Base-by-base conservation (phyloP, 2,329 filamentous ascomycete species). In the Chaetomium strumarium region DNA sequence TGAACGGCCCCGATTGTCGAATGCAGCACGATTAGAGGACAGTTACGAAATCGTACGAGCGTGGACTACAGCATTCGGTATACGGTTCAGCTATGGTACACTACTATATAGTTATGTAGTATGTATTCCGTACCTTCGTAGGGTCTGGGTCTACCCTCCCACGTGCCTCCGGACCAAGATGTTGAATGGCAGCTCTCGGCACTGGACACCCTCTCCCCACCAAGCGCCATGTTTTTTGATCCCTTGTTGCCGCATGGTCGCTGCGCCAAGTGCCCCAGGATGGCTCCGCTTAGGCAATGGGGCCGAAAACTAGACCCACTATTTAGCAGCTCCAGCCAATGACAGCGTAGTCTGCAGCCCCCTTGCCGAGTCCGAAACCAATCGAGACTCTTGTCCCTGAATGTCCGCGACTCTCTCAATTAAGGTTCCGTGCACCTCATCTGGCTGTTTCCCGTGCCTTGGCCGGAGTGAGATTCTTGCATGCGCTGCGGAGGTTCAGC, bases 391-490 rank as follows among this genome's bases (percentile, higher is more conserved):
- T 48, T 51, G 50, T 55, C 49, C 52, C 46, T 52, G 46, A 51
- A 39, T 40, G 46, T 46, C 50, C 51, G 51, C 37, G n/a, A 42
- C 41, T 31, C 39, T 43, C 19, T 38, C 38, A 39, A 12, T 52
- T 40, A 29, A 49, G 24, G 38, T 36, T 34, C 36, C 20, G 24
- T 40, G 46, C 47, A 41, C 38, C 42, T 47, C 46, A 54, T 55
- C 51, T 50, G 57, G 57, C 51, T 56, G 40, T 53, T 58, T 51
- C 40, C 29, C 45, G 47, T 34, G 47, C 37, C 43, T 46, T 40
- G 46, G 44, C 34, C 49, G 31, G 33, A 43, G 24, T 4, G 24
- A 4, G 24, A 40, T 13, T 33, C 36, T 31, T 37, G 33, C 7
- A 24, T 24, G 24, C 24, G 24, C 24, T 24, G 24, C 24, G 24